Conservation (phyloP, 345 rosid species). For the Salix caprea region DNA sequence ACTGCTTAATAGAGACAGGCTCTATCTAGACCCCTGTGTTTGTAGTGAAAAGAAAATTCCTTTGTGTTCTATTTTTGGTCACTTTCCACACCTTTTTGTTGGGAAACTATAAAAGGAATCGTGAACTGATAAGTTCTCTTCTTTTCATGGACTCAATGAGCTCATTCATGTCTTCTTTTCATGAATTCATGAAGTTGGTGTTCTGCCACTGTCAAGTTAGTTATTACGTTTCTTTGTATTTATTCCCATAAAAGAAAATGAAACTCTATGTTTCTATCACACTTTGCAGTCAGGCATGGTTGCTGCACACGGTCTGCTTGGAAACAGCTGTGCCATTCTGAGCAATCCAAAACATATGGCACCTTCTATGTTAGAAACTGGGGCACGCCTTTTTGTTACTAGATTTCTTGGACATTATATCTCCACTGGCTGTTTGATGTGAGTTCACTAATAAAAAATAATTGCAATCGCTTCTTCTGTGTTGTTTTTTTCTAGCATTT, state of each 20-base stretch:
- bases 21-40: neutral
- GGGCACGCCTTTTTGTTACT: constrained; percentile 68
- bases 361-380: constrained; percentile 65
- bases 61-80: neutral
- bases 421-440: constrained; percentile 63
- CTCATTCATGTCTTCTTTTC: neutral
- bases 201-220: neutral
- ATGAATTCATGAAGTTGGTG: neutral
- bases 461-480: neutral
- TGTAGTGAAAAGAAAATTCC: neutral
- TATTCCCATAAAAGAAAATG: neutral
- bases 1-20: neutral
- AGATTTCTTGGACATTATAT: constrained; percentile 67
- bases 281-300: constrained; percentile 62
- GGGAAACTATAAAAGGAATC: neutral
- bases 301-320: constrained; percentile 66
- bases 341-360: constrained; percentile 76
- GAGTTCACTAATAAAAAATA: constrained; percentile 32
- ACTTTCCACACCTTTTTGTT: neutral
- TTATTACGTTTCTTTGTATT: neutral
- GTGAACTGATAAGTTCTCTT: neutral
- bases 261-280: neutral
- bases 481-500: neutral
- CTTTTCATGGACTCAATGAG: too few relatives aligned
- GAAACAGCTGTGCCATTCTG: constrained; percentile 39